phyloP scores from a whole-genome alignment of 2,329 filamentous ascomycete genomes.

The Fulvia fulva region DNA sequence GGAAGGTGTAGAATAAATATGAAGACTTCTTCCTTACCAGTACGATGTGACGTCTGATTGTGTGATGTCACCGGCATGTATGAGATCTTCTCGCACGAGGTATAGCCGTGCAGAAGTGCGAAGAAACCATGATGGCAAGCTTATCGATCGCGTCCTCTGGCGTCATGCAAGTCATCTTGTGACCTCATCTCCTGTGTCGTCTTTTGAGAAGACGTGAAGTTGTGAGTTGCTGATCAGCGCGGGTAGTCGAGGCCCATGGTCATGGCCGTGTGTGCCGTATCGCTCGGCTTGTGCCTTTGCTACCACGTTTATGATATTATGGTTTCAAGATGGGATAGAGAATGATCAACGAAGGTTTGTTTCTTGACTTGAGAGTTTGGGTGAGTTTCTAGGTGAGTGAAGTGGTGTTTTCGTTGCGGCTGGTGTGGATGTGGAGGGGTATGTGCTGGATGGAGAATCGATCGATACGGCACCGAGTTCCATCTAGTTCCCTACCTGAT shows the following conservation, averaged over 20 bases:
- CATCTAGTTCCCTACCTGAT: no score
- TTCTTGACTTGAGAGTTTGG: no score
- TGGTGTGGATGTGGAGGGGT: no score
- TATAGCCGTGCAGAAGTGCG: not conserved
- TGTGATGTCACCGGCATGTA: constrained; percentile 1
- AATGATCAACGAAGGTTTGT: no score
- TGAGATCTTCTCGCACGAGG: not conserved
- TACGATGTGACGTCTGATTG: not conserved
- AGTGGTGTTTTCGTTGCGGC: no score
- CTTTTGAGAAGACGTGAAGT: not conserved
- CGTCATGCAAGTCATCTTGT: not conserved
- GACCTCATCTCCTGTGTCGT: not conserved
- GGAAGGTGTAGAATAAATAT: not conserved
- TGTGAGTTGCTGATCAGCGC: not conserved
- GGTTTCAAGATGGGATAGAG: no score
- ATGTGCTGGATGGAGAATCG: no score
- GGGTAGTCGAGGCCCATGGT: not conserved
- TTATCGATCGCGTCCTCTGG: not conserved
- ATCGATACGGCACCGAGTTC: no score
- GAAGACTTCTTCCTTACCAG: not conserved
- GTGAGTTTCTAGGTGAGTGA: no score
- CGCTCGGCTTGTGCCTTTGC: not conserved
- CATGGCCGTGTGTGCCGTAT: not conserved
- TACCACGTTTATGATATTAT: no score
- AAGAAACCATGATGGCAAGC: not conserved